Conservation (phyloP, 345 rosid species). For the Arabis alpina region DNA sequence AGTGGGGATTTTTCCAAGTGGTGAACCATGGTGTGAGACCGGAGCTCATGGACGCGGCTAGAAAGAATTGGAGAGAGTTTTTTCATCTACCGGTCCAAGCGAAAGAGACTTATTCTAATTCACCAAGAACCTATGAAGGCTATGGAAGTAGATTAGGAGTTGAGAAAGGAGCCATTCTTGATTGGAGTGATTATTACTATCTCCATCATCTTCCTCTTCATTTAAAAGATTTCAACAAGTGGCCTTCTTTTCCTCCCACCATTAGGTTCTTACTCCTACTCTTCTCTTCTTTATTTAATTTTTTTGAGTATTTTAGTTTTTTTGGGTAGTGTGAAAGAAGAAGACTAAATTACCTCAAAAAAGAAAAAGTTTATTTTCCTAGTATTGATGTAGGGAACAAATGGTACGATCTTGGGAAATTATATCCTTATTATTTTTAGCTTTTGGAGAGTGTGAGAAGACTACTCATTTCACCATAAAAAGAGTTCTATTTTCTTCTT, state of each 20-base stretch:
- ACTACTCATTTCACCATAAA: background rate
- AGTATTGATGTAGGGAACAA: background rate
- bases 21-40: conserved; percentile 77
- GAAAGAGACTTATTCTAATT: conserved; percentile 68
- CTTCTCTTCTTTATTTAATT: background rate
- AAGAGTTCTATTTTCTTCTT: background rate
- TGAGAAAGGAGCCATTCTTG: conserved; percentile 86
- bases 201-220: conserved; percentile 70
- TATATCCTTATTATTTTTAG: background rate
- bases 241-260: conserved; percentile 72
- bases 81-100: conserved; percentile 72
- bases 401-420: background rate
- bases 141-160: conserved; percentile 90
- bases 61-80: conserved; percentile 75
- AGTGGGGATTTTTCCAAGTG: conserved; percentile 95
- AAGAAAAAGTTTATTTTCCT: background rate
- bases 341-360: conserved; percentile 6
- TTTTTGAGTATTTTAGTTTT: background rate
- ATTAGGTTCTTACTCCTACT: conserved; percentile 56
- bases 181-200: conserved; percentile 92
- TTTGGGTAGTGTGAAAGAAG: background rate
- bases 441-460: conserved; percentile 17
- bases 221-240: conserved; percentile 67
- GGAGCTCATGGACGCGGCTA: conserved; percentile 64
- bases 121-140: conserved; percentile 87